Percentiles rank a stretch among this genome's conserved stretches.
Conservation (phyloP, 768 basidiomycete species). For the Lyophyllum decastes region DNA sequence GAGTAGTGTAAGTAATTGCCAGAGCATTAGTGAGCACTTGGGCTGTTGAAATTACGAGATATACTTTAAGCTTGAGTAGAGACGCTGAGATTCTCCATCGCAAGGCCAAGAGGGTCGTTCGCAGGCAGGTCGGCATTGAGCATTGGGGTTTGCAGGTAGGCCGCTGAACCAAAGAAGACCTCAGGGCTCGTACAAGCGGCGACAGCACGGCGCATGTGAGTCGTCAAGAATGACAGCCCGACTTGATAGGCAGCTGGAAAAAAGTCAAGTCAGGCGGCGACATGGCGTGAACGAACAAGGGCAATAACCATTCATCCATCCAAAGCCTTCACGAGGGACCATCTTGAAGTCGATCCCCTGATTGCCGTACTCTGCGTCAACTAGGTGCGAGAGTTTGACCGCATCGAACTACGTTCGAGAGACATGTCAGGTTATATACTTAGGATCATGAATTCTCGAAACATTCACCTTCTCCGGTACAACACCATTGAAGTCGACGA, state of each 20-base stretch:
- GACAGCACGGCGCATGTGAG: slow-evolving; percentile 93
- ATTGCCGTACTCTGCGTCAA: slow-evolving; percentile 96
- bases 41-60: neutral
- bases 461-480: slow-evolving; percentile 90
- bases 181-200: slow-evolving; percentile 94
- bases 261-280: slow-evolving; percentile 2
- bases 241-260: slow-evolving; percentile 89
- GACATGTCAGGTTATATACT: slow-evolving; percentile 6
- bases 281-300: neutral
- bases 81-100: slow-evolving; percentile 56
- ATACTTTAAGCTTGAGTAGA: slow-evolving; percentile 5
- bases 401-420: slow-evolving; percentile 75
- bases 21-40: slow-evolving; percentile 1
- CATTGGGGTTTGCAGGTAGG: slow-evolving; percentile 36
- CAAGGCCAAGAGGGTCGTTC: slow-evolving; percentile 61
- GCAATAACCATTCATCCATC: slow-evolving; percentile 92
- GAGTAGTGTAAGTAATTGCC: neutral
- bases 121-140: slow-evolving; percentile 37
- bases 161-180: slow-evolving; percentile 72
- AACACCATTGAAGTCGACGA: slow-evolving; percentile 97
- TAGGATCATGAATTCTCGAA: neutral
- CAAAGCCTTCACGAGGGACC: slow-evolving; percentile 96
- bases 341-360: slow-evolving; percentile 98
- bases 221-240: slow-evolving; percentile 91
- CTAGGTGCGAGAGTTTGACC: slow-evolving; percentile 91